A percentile compares a stretch with the other conserved stretches of the same genome.
Conservation (phyloP, 2,329 filamentous ascomycete species). For the Colletotrichum tamarilloi region DNA sequence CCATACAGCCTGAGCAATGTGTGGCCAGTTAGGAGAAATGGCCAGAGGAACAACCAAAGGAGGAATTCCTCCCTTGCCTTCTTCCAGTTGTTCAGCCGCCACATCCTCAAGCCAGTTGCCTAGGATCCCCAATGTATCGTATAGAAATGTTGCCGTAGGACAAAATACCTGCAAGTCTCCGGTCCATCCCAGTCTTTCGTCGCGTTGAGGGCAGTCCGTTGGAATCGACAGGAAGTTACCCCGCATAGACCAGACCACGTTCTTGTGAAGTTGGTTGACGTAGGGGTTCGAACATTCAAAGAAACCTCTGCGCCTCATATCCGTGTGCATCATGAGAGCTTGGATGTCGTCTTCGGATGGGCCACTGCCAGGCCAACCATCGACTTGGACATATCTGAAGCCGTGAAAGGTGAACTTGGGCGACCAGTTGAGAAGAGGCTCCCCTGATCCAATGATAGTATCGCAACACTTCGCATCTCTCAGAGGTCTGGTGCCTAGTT, state of each 20-base stretch:
- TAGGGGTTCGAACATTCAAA: constrained; percentile 22
- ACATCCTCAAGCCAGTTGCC: constrained; percentile 29
- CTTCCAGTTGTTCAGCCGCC: constrained; percentile 37
- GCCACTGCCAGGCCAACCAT: constrained; percentile 45
- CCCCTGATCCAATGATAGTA: background rate
- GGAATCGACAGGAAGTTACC: constrained; percentile 34
- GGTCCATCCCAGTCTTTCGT: constrained; percentile 26
- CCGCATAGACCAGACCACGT: constrained; percentile 28
- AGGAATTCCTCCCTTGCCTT: constrained; percentile 25
- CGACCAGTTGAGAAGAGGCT: background rate
- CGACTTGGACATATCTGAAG: constrained; percentile 59
- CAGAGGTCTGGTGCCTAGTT: constrained; percentile 51
- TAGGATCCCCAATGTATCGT: constrained; percentile 15
- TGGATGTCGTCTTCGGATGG: background rate
- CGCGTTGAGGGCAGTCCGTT: constrained; percentile 33
- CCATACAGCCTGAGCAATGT: constrained; percentile 33
- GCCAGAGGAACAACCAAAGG: constrained; percentile 48
- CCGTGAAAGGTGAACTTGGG: constrained; percentile 60
- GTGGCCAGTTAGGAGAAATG: constrained; percentile 38
- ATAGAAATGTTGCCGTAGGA: constrained; percentile 19
- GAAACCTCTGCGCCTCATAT: constrained; percentile 17
- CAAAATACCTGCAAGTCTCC: constrained; percentile 28
- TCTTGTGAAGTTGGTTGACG: constrained; percentile 26
- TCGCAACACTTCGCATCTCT: constrained; percentile 44
- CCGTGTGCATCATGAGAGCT: constrained; percentile 28